A percentile compares a stretch with the other conserved stretches of the same genome.
phyloP scores from a whole-genome alignment of 495 filamentous ascomycete species.

The Saxophila tyrrhenica region DNA sequence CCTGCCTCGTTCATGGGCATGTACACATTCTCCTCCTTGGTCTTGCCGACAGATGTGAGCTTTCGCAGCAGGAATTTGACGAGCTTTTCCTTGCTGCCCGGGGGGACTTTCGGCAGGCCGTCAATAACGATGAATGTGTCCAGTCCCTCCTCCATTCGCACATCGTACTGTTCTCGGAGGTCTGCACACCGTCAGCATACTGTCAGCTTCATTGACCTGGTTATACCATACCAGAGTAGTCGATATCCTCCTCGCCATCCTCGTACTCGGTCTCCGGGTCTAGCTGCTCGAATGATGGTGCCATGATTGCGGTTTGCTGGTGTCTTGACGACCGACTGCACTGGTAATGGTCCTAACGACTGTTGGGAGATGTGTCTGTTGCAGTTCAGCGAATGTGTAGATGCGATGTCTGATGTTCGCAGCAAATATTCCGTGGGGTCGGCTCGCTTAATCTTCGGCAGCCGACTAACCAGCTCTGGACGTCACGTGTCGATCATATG shows the following conservation, averaged over 20 bases:
- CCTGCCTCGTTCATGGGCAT: constrained; percentile 83
- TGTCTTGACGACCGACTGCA: too few species aligned
- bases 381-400: too few species aligned
- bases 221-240: constrained; percentile 64
- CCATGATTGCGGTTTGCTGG: constrained; percentile 35
- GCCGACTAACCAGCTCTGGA: too few species aligned
- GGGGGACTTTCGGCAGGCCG: constrained; percentile 74
- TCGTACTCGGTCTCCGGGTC: constrained; percentile 74
- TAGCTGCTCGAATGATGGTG: constrained; percentile 61
- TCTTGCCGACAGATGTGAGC: constrained; percentile 70
- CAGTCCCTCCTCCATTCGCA: constrained; percentile 87
- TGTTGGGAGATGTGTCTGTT: too few species aligned
- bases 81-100: constrained; percentile 77
- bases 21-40: constrained; percentile 73
- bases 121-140: constrained; percentile 94
- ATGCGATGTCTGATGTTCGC: background rate
- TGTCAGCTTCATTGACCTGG: background rate
- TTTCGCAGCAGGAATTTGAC: constrained; percentile 90
- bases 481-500: too few species aligned
- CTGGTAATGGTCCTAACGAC: too few species aligned
- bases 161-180: constrained; percentile 82
- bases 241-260: constrained; percentile 83
- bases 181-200: constrained; percentile 38
- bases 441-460: background rate
- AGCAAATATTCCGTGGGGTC: background rate